Evolutionary conservation across 1,284 basidiomycete species (phyloP).

Genomic region (Sanguinoderma infundibulare): DNA sequence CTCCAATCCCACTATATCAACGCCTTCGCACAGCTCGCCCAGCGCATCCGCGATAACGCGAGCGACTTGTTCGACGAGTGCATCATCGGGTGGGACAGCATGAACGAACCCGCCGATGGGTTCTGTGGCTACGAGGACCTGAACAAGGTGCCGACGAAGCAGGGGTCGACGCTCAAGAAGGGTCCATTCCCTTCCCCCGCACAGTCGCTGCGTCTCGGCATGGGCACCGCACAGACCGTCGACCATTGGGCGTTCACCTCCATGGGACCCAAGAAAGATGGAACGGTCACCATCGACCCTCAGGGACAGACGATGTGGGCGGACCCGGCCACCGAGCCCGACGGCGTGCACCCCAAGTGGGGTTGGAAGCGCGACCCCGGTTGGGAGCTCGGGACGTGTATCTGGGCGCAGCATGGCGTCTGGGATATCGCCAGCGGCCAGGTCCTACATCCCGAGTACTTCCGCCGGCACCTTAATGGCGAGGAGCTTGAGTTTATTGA

Average conservation of each 20-base stretch:
- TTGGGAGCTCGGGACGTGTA: slow-evolving; percentile 87
- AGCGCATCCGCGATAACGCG: slow-evolving; percentile 68
- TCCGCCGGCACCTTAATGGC: slow-evolving; percentile 42
- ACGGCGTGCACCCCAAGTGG: slow-evolving; percentile 65
- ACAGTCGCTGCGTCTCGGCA: slow-evolving; percentile 85
- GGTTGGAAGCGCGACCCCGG: slow-evolving; percentile 79
- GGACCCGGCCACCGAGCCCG: slow-evolving; percentile 47
- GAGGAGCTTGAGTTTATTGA: slow-evolving; percentile 69
- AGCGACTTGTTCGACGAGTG: slow-evolving; percentile 84
- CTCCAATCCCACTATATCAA: slow-evolving; percentile 87
- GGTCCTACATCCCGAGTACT: slow-evolving; percentile 82
- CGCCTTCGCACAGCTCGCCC: slow-evolving; percentile 78
- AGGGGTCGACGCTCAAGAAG: slow-evolving; percentile 79
- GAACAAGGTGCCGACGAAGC: slow-evolving; percentile 63
- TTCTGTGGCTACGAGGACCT: slow-evolving; percentile 81
- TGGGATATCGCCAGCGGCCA: slow-evolving; percentile 82
- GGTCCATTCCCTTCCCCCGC: slow-evolving; percentile 88
- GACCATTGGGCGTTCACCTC: slow-evolving; percentile 84
- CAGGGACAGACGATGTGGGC: slow-evolving; percentile 80
- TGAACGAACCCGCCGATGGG: slow-evolving; percentile 95
- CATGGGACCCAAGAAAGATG: slow-evolving; percentile 80
- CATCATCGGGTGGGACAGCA: slow-evolving; percentile 94
- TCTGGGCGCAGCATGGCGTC: slow-evolving; percentile 94
- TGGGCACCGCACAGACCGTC: slow-evolving; percentile 86
- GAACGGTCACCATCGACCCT: slow-evolving; percentile 84